phyloP scores from a whole-genome alignment of 1,139 yeast species.

The Geotrichum fermentans region DNA sequence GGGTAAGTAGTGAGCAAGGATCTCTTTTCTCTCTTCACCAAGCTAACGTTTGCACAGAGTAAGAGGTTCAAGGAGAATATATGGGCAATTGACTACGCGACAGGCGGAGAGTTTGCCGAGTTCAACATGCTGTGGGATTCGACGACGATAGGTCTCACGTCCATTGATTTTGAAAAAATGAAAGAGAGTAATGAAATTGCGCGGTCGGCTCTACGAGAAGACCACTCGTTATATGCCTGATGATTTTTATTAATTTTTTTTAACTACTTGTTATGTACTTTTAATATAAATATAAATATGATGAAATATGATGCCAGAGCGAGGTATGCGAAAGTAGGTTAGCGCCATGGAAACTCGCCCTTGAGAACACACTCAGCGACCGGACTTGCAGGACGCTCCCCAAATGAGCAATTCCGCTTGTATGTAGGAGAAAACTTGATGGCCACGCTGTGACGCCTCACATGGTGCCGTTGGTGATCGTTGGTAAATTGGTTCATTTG shows the following conservation, averaged over 20 bases:
- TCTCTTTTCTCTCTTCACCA: not conserved
- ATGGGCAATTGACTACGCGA: conserved; percentile 58
- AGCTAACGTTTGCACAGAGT: conserved; percentile 29
- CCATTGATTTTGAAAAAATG: conserved; percentile 49
- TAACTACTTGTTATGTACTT: not conserved
- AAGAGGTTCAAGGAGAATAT: conserved; percentile 70
- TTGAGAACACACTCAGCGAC: conserved; percentile 34
- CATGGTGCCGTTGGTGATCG: conserved; percentile 1
- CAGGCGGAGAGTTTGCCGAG: conserved; percentile 47
- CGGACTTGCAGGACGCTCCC: conserved; percentile 30
- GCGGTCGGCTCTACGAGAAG: conserved; percentile 2
- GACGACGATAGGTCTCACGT: conserved; percentile 41
- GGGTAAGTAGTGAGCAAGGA: conserved; percentile 38
- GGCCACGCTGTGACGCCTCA: conserved; percentile 29
- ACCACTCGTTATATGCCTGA: conserved; percentile 7
- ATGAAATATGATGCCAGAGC: not conserved
- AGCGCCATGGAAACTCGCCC: conserved; percentile 28
- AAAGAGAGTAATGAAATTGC: conserved; percentile 53
- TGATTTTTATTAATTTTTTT: not conserved
- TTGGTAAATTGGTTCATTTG: too few species aligned
- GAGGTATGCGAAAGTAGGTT: not conserved
- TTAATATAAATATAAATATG: not conserved
- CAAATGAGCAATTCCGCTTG: not conserved
- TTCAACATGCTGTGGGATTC: conserved; percentile 58
- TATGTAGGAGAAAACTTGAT: conserved; percentile 27